phyloP scores from a whole-genome alignment of 306 rosid species.

The Quercus variabilis region DNA sequence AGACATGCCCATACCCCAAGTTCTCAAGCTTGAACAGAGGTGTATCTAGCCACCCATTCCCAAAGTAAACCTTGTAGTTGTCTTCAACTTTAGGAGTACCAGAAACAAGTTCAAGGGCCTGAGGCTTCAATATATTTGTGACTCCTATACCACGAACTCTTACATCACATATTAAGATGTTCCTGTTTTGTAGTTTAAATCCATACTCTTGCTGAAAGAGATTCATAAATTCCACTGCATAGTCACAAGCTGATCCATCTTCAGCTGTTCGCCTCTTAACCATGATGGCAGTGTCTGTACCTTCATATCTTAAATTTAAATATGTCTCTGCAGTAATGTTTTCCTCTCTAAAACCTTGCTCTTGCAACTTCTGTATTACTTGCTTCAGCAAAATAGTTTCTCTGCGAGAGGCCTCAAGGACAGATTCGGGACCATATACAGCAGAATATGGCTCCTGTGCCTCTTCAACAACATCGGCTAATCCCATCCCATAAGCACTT shows the following conservation, averaged over 20 bases:
- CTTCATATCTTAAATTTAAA: constrained; percentile 90
- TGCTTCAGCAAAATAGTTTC: constrained; percentile 57
- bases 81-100: constrained; percentile 64
- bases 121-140: constrained; percentile 81
- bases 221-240: constrained; percentile 62
- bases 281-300: constrained; percentile 93
- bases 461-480: constrained; percentile 97
- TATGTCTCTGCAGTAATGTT: constrained; percentile 63
- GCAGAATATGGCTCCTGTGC: constrained; percentile 87
- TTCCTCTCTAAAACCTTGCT: constrained; percentile 75
- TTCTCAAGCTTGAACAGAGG: constrained; percentile 86
- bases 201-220: constrained; percentile 89
- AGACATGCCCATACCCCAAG: constrained; percentile 55
- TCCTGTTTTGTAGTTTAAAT: constrained; percentile 71
- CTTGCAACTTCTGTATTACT: constrained; percentile 65
- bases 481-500: constrained; percentile 98
- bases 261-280: constrained; percentile 49
- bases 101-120: constrained; percentile 38
- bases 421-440: constrained; percentile 58
- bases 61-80: constrained; percentile 74
- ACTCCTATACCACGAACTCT: constrained; percentile 85
- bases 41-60: constrained; percentile 73
- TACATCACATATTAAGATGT: constrained; percentile 69
- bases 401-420: constrained; percentile 54
- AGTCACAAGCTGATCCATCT: constrained; percentile 44